Percentiles rank a stretch among this genome's conserved stretches.
These are phyloP conservation scores for Ceratobasidium sp. DNA, from an alignment of 1,284 basidiomycete genomes.

Conservation along the genomic window DNA sequence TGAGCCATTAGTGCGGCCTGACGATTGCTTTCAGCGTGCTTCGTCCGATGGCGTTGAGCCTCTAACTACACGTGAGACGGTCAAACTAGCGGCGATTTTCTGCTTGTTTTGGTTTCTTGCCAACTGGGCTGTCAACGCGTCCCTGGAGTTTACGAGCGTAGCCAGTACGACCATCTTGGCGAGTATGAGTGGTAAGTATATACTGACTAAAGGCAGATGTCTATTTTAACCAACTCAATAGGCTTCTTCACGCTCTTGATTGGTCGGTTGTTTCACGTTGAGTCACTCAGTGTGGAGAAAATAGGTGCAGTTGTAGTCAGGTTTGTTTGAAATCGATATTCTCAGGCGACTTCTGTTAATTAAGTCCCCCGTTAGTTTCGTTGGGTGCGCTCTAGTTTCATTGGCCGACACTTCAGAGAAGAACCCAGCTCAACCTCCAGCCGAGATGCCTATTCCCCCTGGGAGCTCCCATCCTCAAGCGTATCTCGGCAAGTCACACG, in stretches of 20 bases:
- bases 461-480: constrained; percentile 48
- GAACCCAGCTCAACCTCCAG: constrained; percentile 48
- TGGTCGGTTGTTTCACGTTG: constrained; percentile 86
- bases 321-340: constrained; percentile 58
- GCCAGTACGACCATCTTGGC: constrained; percentile 91
- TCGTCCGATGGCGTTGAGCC: constrained; percentile 51
- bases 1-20: constrained; percentile 21
- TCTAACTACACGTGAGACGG: constrained; percentile 78
- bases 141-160: constrained; percentile 87
- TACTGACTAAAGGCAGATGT: not conserved
- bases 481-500: constrained; percentile 39
- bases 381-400: constrained; percentile 88
- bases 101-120: constrained; percentile 91
- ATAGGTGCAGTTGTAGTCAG: constrained; percentile 83
- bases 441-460: constrained; percentile 36
- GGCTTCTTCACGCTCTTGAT: constrained; percentile 95
- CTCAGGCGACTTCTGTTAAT: not conserved
- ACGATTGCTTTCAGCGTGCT: constrained; percentile 40
- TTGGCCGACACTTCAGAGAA: constrained; percentile 71
- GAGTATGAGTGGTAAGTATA: constrained; percentile 81
- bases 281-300: constrained; percentile 79
- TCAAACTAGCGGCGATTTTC: constrained; percentile 78
- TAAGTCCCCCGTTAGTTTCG: constrained; percentile 65
- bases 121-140: constrained; percentile 88
- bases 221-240: constrained; percentile 52